Evolutionary conservation across 129 eudicot genomes (phyloP).

Genomic region (Cynara cardunculus): DNA sequence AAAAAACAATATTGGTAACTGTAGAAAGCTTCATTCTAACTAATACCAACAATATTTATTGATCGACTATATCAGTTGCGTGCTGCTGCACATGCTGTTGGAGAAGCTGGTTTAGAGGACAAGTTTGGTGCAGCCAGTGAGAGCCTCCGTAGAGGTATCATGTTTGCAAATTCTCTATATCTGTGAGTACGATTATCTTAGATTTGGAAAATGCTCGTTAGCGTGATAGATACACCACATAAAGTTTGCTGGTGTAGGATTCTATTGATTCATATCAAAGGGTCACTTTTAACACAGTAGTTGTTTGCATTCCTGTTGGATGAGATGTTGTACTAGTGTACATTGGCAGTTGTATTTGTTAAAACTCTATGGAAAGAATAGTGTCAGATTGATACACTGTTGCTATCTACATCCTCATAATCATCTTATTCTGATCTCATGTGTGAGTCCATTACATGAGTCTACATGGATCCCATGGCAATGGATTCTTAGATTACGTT

Average conservation of each 20-base stretch:
- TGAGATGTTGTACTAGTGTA: constrained; percentile 13
- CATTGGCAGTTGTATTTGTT: constrained; percentile 2
- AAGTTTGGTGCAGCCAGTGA: constrained; percentile 86
- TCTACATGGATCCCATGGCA: too few relatives aligned
- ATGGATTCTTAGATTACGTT: too few relatives aligned
- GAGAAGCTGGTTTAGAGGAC: constrained; percentile 72
- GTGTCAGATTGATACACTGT: neutral
- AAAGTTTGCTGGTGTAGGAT: constrained; percentile 23
- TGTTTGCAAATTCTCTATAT: constrained; percentile 92
- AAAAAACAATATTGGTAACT: neutral
- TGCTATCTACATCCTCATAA: neutral
- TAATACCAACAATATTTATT: neutral
- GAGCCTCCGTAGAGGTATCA: constrained; percentile 83
- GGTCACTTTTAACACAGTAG: neutral
- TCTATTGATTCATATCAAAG: constrained; percentile 6
- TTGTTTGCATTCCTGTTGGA: neutral
- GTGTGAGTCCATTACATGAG: too few relatives aligned
- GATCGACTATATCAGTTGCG: constrained; percentile 47
- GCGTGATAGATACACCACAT: constrained; percentile 15
- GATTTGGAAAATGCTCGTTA: neutral
- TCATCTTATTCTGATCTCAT: too few relatives aligned
- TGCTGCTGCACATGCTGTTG: constrained; percentile 88
- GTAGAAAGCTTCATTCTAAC: neutral
- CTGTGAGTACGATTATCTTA: constrained; percentile 14
- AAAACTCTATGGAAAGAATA: neutral